Base-by-base conservation (phyloP, 148 eudicot genomes). In the Nepenthes gracilis region DNA sequence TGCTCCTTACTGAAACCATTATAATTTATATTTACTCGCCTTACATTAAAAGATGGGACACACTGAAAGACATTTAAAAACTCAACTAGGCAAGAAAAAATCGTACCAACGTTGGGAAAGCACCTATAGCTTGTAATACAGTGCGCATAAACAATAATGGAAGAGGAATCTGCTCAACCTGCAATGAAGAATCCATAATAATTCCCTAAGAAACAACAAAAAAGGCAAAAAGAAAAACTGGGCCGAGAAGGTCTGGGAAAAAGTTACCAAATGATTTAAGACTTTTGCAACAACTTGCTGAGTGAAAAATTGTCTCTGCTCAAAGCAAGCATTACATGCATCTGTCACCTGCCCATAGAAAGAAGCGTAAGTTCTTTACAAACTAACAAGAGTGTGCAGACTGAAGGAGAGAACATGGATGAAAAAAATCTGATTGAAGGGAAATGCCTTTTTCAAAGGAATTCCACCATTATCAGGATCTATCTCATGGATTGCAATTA, bases 131-230 rank as follows among this genome's bases (percentile, higher is more conserved):
- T 73, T 93, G 99, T 64, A 93, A 74, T 40, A 93, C 99, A 57
- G 99, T 88, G 11, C 99, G 85, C 99, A 93, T 93, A 76, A 93
- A 93, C 63, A 93, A 64, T 47, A 93, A 60, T 14, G 99, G 96
- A 61, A 86, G 95, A 66, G 99, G 99, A 78, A 84, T 93, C 77
- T 88, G 99, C 72, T 86, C 96, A 74, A 93, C 99, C 99, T 93
- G 83, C 45, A 36, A 76, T 33, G 60, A 36, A 58, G 32, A 59
- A 50, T 54, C 33, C 14, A 52, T 3, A 60, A 59, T 47, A 6
- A 36, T 43, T 12, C 57, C 33, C 35, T 32, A 65, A 47, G 60
- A 57, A n/a, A 40, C 14, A 43, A 11, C 1, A 11, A 52, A 8
- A 8, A 40, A 12, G 23, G 23, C 23, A 23, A 23, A 47, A 32